These are phyloP conservation scores for Rhododendron ferrugineum DNA, from an alignment of 148 eudicot species.

Conservation along the genomic window DNA sequence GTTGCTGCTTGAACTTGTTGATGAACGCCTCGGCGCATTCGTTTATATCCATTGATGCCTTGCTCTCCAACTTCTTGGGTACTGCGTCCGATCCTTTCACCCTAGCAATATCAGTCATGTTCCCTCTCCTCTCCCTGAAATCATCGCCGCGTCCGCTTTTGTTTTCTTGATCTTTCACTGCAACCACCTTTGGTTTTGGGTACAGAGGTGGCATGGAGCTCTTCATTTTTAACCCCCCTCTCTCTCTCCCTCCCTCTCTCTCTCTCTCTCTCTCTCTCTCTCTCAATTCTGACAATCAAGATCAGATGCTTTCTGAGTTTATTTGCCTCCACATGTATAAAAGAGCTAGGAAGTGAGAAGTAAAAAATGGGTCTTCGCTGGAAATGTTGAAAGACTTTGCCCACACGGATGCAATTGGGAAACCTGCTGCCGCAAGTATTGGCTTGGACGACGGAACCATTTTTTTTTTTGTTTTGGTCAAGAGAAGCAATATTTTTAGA, in stretches of 20 bases:
- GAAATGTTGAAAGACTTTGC: background rate
- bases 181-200: background rate
- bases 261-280: background rate
- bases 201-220: slow-evolving; percentile 5
- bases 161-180: background rate
- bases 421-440: background rate
- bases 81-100: background rate
- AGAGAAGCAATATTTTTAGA: background rate
- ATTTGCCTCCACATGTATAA: background rate
- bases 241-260: no score
- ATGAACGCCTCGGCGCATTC: slow-evolving; percentile 76
- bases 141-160: background rate
- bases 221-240: slow-evolving; percentile 1
- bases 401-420: background rate
- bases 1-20: slow-evolving; percentile 57
- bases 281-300: background rate
- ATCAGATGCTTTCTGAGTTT: background rate
- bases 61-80: slow-evolving; percentile 16
- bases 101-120: background rate
- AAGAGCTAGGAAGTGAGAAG: background rate
- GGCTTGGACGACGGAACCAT: background rate
- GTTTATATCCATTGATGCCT: slow-evolving; percentile 46
- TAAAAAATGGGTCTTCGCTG: background rate
- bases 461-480: background rate
- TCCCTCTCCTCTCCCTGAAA: background rate